Evolutionary conservation across 257 asterid genomes (phyloP).

Genomic region (Schizonepeta tenuifolia): DNA sequence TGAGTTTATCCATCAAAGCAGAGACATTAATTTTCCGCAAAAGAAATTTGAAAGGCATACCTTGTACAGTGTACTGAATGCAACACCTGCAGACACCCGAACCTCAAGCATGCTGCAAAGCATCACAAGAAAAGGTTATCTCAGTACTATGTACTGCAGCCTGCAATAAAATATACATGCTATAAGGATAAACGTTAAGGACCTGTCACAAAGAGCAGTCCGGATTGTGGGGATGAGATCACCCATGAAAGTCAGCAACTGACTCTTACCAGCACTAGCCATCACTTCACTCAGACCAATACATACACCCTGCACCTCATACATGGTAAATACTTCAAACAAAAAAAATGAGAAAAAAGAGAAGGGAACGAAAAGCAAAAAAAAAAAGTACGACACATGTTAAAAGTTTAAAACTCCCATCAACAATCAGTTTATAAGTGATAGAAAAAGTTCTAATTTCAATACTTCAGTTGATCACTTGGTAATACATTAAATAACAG

Average conservation of each 20-base stretch:
- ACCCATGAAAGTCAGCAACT: constrained; percentile 85
- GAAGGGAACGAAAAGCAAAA: background rate
- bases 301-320: constrained; percentile 85
- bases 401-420: constrained; percentile 10
- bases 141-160: constrained; percentile 16
- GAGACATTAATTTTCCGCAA: background rate
- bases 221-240: constrained; percentile 93
- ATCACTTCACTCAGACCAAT: constrained; percentile 97
- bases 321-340: constrained; percentile 18
- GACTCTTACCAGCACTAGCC: constrained; percentile 96
- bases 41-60: constrained; percentile 44
- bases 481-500: background rate
- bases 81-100: constrained; percentile 95
- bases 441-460: background rate
- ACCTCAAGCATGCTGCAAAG: constrained; percentile 73
- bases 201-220: constrained; percentile 98
- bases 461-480: background rate
- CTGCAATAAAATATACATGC: constrained; percentile 25
- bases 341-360: background rate
- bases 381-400: constrained; percentile 14
- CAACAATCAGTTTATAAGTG: constrained; percentile 3
- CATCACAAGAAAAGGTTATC: constrained; percentile 32
- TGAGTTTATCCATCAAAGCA: constrained; percentile 23
- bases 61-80: constrained; percentile 98
- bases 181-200: constrained; percentile 25